Percentiles rank a stretch among this genome's conserved stretches.
phyloP scores from a whole-genome alignment of 306 rosid genomes.

The Crotalaria pallida region DNA sequence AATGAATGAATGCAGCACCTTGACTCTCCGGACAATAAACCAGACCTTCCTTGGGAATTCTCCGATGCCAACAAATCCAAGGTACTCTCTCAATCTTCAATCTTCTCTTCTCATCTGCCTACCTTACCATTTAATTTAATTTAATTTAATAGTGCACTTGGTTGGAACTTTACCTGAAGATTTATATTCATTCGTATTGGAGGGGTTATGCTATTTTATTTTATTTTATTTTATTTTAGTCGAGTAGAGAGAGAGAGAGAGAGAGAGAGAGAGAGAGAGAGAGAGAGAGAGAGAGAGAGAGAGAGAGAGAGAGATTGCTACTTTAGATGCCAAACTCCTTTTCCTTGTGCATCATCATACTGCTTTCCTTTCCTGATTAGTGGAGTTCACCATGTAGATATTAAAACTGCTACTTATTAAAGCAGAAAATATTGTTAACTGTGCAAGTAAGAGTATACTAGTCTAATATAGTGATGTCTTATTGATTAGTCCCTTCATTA shows the following conservation, averaged over 20 bases:
- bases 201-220: neutral
- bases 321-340: too few species aligned
- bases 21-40: conserved; percentile 79
- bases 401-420: neutral
- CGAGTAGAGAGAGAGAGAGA: too few species aligned
- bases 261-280: too few species aligned
- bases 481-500: neutral
- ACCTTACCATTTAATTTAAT: too few species aligned
- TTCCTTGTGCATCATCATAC: too few species aligned
- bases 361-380: neutral
- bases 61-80: conserved; percentile 45
- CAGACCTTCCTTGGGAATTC: conserved; percentile 84
- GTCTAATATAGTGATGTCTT: neutral
- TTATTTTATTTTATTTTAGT: too few species aligned
- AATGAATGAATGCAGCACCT: conserved; percentile 46
- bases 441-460: neutral
- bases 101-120: neutral
- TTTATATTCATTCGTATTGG: too few species aligned
- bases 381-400: neutral
- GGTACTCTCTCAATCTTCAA: conserved; percentile 32
- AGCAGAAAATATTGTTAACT: neutral
- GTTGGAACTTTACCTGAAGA: too few species aligned
- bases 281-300: too few species aligned
- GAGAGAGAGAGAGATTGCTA: too few species aligned
- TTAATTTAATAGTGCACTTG: too few species aligned